Evolutionary conservation across 2,329 filamentous ascomycete species (phyloP), one percentile per base, ranked within the genome.

Genomic region (Pseudogymnoascus sp.): DNA sequence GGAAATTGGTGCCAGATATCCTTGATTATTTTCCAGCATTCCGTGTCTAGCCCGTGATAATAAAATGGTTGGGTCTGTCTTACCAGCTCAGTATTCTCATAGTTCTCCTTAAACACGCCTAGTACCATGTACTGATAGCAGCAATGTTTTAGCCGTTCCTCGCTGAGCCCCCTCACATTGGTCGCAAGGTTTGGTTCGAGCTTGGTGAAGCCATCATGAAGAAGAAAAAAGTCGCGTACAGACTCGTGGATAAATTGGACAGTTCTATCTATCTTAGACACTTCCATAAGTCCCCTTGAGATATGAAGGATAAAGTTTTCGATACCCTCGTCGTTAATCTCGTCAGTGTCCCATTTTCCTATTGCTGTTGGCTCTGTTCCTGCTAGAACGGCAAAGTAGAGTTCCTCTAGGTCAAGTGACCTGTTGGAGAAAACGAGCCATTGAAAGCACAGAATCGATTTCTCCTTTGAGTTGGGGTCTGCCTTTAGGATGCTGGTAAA

Each of bases 351-450:
- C 63, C 65, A 70, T 28, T 28, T 45, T 5, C 30, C 58, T 52
- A 63, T 13, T 13, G n/a, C 33, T 12, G 65, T 59, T 12, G 67
- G 63, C 13, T 67, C 65, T 15, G 63, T 56, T 15, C 72, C 70
- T 56, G 68, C 64, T 5, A 67, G 13, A 60, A 78, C 61, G 56
- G 76, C 74, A 68, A 71, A 74, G 62, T 78, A 80, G 0, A 81
- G 71, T 62, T 83, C 74, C 0, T 72, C 63, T 0, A 69, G 74
- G 0, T 45, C 70, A 0, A 84, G 60, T 0, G 80, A 77, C 0
- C 69, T 63, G 6, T 67, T 70, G 0, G 82, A 72, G 21, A 75
- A 83, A 0, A 85, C 69, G 0, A 85, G 71, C 77, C 77, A 84
- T 18, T 78, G 74, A 0, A 85, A 61, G 28, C 76, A 82, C 0